Evolutionary conservation across 306 rosid genomes (phyloP).

Genomic region (Dryas drummondii): DNA sequence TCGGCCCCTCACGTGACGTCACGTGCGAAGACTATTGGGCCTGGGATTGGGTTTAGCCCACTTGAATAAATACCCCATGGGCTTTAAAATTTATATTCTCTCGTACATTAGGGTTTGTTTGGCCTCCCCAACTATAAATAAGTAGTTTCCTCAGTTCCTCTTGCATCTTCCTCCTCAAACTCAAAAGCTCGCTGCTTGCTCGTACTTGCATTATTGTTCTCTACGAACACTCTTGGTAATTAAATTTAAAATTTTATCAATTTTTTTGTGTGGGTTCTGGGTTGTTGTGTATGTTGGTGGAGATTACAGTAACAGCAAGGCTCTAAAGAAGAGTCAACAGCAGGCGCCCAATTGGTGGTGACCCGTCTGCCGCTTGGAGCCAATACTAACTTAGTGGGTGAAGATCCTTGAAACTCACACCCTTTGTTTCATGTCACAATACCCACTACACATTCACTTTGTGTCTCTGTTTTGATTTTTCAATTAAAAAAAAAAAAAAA

Average conservation of each 20-base stretch:
- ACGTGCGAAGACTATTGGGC: not conserved
- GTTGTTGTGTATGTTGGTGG: not conserved
- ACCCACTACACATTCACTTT: constrained; percentile 13
- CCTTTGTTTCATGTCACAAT: constrained; percentile 56
- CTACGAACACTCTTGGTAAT: not conserved
- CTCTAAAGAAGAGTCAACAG: constrained; percentile 79
- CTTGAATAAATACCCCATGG: no score
- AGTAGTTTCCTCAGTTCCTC: not conserved
- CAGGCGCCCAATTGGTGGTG: constrained; percentile 50
- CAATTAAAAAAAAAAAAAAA: no score
- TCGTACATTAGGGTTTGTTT: constrained; percentile 5
- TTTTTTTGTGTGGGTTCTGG: not conserved
- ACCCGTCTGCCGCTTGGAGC: constrained; percentile 87
- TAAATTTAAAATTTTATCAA: not conserved
- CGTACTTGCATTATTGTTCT: not conserved
- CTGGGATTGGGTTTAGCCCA: not conserved
- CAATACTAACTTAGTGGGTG: constrained; percentile 44
- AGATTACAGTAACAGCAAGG: constrained; percentile 14
- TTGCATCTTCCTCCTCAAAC: not conserved
- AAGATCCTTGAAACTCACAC: constrained; percentile 57
- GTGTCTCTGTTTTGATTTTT: not conserved
- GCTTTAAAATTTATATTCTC: not conserved
- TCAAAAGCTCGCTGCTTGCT: not conserved
- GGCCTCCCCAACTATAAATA: not conserved
- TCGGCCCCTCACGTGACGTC: no score